A percentile compares a stretch with the other conserved stretches of the same genome.
phyloP scores from a whole-genome alignment of 2,329 filamentous ascomycete genomes.

The Neofusicoccum umdonicola region DNA sequence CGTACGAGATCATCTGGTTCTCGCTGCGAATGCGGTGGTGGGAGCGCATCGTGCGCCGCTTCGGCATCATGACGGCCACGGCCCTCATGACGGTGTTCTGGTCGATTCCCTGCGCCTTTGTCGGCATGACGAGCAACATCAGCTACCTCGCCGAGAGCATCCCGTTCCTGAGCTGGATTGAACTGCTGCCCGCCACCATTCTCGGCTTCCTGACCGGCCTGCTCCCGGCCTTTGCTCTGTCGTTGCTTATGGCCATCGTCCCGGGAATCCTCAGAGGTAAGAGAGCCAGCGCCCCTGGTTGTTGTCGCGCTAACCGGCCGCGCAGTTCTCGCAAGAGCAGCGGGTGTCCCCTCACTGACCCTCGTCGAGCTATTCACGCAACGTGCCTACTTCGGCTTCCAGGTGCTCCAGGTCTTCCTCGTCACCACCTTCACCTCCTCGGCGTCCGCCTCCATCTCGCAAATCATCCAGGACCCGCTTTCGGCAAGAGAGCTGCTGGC shows the following conservation, averaged over 20 bases:
- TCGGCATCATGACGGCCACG: slow-evolving; percentile 63
- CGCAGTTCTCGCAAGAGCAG: slow-evolving; percentile 35
- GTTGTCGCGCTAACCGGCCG: slow-evolving; percentile 61
- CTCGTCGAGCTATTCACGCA: slow-evolving; percentile 82
- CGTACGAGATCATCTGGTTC: slow-evolving; percentile 90
- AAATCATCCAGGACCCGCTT: slow-evolving; percentile 63
- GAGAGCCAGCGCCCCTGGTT: slow-evolving; percentile 62
- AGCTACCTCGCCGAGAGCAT: slow-evolving; percentile 64
- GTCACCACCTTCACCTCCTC: slow-evolving; percentile 84
- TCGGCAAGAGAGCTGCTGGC: slow-evolving; percentile 69
- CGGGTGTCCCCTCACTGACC: slow-evolving; percentile 69
- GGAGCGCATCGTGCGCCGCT: slow-evolving; percentile 75
- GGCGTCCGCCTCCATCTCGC: slow-evolving; percentile 62
- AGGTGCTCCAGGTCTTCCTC: slow-evolving; percentile 93
- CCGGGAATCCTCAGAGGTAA: slow-evolving; percentile 42
- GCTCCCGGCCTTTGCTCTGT: slow-evolving; percentile 74
- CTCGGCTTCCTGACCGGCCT: slow-evolving; percentile 78
- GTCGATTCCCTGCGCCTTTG: slow-evolving; percentile 87
- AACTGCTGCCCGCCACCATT: slow-evolving; percentile 58
- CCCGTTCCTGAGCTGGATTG: slow-evolving; percentile 69
- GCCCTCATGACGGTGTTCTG: slow-evolving; percentile 79
- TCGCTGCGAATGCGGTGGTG: slow-evolving; percentile 97
- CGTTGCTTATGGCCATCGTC: slow-evolving; percentile 80
- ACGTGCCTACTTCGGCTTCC: slow-evolving; percentile 85
- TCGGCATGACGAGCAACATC: slow-evolving; percentile 77